These are phyloP conservation scores for Fusarium piperis DNA, from an alignment of 2,329 filamentous ascomycete species.

Conservation along the genomic window DNA sequence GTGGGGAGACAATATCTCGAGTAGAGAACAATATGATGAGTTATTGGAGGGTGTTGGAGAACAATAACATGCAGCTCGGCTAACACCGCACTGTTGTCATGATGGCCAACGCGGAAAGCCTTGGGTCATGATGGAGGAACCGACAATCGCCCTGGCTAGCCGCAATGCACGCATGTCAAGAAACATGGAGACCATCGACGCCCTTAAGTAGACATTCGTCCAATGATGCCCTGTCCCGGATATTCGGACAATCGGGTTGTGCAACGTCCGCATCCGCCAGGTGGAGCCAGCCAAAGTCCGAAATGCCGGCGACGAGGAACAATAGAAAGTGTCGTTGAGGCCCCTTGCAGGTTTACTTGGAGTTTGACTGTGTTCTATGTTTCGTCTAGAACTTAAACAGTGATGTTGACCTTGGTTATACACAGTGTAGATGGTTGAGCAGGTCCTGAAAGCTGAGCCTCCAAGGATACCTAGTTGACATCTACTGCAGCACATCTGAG, in stretches of 20 bases:
- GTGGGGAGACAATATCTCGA: neutral
- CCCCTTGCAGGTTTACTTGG: neutral
- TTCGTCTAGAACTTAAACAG: neutral
- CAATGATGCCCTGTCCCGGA: neutral
- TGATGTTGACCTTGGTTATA: neutral
- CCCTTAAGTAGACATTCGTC: constrained; percentile 7
- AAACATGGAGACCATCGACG: neutral
- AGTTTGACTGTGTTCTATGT: neutral
- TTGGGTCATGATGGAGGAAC: neutral
- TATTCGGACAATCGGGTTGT: neutral
- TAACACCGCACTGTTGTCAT: neutral
- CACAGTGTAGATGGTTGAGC: neutral
- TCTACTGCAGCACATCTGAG: neutral
- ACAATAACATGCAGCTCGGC: neutral
- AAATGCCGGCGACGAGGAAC: neutral
- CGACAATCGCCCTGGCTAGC: neutral
- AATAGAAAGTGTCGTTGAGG: neutral
- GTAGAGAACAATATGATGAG: neutral
- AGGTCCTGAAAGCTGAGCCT: neutral
- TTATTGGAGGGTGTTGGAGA: neutral
- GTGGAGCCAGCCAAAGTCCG: neutral
- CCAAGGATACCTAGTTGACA: too few species aligned
- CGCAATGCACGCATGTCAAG: constrained; percentile 16
- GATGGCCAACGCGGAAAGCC: neutral
- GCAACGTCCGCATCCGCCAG: neutral